Conservation (phyloP, 1,284 basidiomycete genomes). For the Uromyces viciae-fabae region DNA sequence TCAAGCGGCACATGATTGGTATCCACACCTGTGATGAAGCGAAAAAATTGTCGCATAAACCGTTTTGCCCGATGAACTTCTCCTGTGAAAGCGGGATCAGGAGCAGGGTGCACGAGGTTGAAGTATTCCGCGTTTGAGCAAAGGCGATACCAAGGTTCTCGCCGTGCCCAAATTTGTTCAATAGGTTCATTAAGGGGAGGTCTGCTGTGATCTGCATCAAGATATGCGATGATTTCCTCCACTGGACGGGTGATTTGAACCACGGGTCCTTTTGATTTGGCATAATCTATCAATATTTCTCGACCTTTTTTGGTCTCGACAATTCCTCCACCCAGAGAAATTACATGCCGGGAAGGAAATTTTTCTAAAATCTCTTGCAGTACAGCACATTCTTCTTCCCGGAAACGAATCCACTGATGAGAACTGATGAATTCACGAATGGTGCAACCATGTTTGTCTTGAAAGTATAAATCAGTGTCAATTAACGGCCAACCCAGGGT, state of each 20-base stretch:
- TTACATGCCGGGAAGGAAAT: conserved; percentile 63
- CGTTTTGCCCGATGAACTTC: conserved; percentile 51
- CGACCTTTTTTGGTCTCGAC: conserved; percentile 78
- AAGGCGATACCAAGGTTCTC: conserved; percentile 82
- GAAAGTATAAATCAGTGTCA: conserved; percentile 82
- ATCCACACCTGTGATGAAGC: conserved; percentile 72
- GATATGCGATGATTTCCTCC: conserved; percentile 70
- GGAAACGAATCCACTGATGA: conserved; percentile 74
- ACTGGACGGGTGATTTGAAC: conserved; percentile 69
- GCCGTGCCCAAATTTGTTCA: conserved; percentile 73
- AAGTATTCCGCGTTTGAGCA: conserved; percentile 80
- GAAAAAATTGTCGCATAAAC: conserved; percentile 69
- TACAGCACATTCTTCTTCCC: conserved; percentile 57
- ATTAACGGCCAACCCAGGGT: conserved; percentile 73
- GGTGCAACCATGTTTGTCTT: conserved; percentile 63
- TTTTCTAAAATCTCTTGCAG: conserved; percentile 54
- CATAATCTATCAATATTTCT: conserved; percentile 68
- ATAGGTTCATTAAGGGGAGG: conserved; percentile 71
- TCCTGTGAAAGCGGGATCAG: conserved; percentile 47
- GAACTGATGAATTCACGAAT: conserved; percentile 74
- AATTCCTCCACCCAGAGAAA: conserved; percentile 92
- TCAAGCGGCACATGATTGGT: conserved; percentile 62
- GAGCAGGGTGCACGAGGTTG: conserved; percentile 61
- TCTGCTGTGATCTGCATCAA: conserved; percentile 69
- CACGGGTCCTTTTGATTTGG: conserved; percentile 59